Conservation (phyloP, 139 green algal genomes). For the Nannochloris sp. region DNA sequence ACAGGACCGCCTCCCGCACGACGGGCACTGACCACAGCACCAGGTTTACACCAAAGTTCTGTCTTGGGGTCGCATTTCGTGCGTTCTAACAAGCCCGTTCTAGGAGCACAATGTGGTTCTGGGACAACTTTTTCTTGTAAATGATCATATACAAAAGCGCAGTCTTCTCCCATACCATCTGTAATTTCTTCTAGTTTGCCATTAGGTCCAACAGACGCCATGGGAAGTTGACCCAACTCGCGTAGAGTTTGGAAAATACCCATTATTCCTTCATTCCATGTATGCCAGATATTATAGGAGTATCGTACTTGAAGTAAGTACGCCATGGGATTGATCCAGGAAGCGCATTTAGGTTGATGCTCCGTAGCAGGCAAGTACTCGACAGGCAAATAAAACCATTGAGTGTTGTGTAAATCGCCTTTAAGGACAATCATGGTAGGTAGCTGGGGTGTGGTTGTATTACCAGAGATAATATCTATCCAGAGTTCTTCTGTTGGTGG, state of each 20-base stretch:
- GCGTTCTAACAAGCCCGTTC: background rate
- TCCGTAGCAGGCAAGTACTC: background rate
- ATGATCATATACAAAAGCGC: no score
- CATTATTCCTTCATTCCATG: slow-evolving; percentile 34
- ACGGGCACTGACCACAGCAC: background rate
- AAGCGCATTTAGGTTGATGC: background rate
- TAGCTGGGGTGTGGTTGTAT: background rate
- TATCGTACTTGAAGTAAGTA: slow-evolving; percentile 34
- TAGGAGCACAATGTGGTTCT: background rate
- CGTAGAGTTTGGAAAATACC: slow-evolving; percentile 25
- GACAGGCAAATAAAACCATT: slow-evolving; percentile 1
- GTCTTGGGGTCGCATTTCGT: background rate
- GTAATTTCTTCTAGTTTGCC: slow-evolving; percentile 22
- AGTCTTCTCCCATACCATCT: slow-evolving; percentile 11
- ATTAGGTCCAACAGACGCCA: slow-evolving; percentile 10
- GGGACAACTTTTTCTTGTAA: background rate
- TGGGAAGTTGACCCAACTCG: slow-evolving; percentile 24
- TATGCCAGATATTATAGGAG: slow-evolving; percentile 37
- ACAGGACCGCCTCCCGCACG: slow-evolving; percentile 12
- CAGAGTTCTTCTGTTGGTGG: slow-evolving; percentile 1
- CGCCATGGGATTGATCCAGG: slow-evolving; percentile 13
- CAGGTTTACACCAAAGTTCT: background rate
- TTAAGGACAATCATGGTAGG: background rate
- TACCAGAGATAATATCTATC: background rate
- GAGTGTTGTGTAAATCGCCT: background rate